Evolutionary conservation across 78 protist species (phyloP), one percentile per base, ranked within the genome.

Genomic region (Tieghemostelium lacteum): DNA sequence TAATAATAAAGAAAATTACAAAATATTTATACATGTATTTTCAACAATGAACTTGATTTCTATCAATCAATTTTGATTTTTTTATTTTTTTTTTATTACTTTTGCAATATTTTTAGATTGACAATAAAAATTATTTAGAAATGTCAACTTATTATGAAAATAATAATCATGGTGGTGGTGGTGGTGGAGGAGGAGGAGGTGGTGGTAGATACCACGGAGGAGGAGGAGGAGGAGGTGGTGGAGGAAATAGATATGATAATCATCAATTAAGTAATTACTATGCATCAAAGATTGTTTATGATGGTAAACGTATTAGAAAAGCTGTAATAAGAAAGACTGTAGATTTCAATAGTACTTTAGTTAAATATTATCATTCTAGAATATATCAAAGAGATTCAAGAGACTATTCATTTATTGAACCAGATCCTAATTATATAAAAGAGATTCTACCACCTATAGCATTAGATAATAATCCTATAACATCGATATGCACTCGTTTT

Each of bases 291-390:
- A 89, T 75, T 17, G 95, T 86, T 1, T 93, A 86, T 45, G 96
- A 95, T 85, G 96, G 96, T 34, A 94, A 93, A 37, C 92, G 95
- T 71, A 95, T 95, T 94, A 74, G 95, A 73, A 87, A 87, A 61
- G 92, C 95, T 12, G 86, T 95, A 20, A 69, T 58, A 10, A 66
- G 95, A 40, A 94, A 93, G n/a, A 80, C 95, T n/a, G 94, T 95
- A 29, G 96, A 95, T 50, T 95, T 87, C 57, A 75, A 76, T 45
- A 52, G 96, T 7, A 74, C 93, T 26, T 58, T 94, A 10, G 67
- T 94, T 50, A 87, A 87, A 39, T 58, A 71, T 71, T 40, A 73
- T 20, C 72, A 40, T 7, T 24, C 80, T 17, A 88, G 87, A 71
- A 71, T 77, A 3, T 88, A 70, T 50, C 87, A 73, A 55, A 49